Conservation (phyloP, 495 filamentous ascomycete genomes). For the Daldinia loculata region DNA sequence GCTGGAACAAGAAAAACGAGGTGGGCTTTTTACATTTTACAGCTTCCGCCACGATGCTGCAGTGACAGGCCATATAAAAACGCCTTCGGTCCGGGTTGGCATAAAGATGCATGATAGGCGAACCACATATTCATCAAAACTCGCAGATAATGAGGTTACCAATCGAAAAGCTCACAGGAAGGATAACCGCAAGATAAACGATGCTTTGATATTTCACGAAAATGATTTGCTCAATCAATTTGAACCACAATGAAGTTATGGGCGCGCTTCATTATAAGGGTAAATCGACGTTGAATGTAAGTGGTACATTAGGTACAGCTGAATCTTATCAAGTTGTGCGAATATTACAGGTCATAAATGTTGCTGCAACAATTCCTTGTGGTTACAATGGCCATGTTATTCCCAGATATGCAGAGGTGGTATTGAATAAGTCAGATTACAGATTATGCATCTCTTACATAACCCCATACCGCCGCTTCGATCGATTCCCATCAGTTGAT, state of each 20-base stretch:
- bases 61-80: neutral
- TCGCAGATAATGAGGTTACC: neutral
- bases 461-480: too few relatives aligned
- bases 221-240: neutral
- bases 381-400: neutral
- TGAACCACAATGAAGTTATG: neutral
- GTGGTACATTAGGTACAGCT: neutral
- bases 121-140: neutral
- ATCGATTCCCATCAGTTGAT: neutral
- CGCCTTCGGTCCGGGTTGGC: neutral
- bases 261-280: neutral
- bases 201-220: neutral
- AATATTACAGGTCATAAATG: slow-evolving; percentile 2
- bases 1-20: neutral
- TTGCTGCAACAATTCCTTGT: neutral
- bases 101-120: neutral
- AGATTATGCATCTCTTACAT: too few relatives aligned
- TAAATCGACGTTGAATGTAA: neutral
- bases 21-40: neutral
- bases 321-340: neutral
- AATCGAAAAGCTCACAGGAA: neutral
- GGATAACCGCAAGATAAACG: neutral
- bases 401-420: neutral
- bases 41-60: neutral
- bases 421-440: neutral